A percentile compares a stretch with the other conserved stretches of the same genome.
These are phyloP conservation scores for Globisporangium recalcitrans DNA, from an alignment of 352 stramenopile species.

Conservation along the genomic window DNA sequence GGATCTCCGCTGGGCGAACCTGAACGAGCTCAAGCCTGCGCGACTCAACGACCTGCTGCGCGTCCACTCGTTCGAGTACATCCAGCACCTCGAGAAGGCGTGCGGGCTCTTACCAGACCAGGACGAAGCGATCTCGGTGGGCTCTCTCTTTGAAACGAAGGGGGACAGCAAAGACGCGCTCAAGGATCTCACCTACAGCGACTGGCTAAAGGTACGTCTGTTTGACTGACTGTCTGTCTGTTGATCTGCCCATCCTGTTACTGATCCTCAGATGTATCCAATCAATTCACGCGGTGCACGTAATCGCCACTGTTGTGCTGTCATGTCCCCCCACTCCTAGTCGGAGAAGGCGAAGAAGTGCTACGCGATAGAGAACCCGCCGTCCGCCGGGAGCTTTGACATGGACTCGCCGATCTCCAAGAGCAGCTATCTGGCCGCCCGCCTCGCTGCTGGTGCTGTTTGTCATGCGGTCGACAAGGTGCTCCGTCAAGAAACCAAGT, in stretches of 20 bases:
- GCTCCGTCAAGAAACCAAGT: constrained; percentile 44
- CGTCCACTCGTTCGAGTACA: constrained; percentile 61
- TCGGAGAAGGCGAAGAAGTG: constrained; percentile 40
- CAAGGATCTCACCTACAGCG: constrained; percentile 31
- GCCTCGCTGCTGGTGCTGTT: constrained; percentile 49
- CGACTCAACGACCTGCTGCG: constrained; percentile 53
- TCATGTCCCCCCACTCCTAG: constrained; percentile 17
- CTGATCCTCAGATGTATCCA: background rate
- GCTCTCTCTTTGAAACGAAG: constrained; percentile 27
- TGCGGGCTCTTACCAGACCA: constrained; percentile 43
- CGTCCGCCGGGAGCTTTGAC: constrained; percentile 48
- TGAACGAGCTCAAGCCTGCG: constrained; percentile 44
- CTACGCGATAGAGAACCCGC: constrained; percentile 41
- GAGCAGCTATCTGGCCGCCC: constrained; percentile 49
- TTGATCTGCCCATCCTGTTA: background rate
- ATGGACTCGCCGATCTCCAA: constrained; percentile 63
- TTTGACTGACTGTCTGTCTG: constrained; percentile 1
- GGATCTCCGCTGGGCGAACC: constrained; percentile 53
- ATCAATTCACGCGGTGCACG: background rate
- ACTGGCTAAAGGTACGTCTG: constrained; percentile 40
- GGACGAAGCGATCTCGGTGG: constrained; percentile 38
- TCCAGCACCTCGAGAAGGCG: constrained; percentile 44
- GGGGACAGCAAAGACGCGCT: constrained; percentile 8
- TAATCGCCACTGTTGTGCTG: background rate
- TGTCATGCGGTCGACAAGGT: constrained; percentile 67